These are phyloP conservation scores for Ophiostoma ips DNA, from an alignment of 2,329 filamentous ascomycete genomes.

Conservation along the genomic window DNA sequence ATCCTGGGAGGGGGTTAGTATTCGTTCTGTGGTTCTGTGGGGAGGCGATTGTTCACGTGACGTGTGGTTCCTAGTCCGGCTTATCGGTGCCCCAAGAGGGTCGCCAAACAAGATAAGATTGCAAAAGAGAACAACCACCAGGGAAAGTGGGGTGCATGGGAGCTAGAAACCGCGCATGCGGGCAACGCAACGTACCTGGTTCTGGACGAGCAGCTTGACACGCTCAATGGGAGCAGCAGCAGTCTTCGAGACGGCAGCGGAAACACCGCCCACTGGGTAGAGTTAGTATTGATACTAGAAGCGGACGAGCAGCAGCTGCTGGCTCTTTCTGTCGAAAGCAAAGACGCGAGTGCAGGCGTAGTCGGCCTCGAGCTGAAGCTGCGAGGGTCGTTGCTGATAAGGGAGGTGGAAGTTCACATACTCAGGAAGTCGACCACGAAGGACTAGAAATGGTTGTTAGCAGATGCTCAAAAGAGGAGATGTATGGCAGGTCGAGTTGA, in stretches of 20 bases:
- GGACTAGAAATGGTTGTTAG: constrained; percentile 44
- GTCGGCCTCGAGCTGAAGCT: neutral
- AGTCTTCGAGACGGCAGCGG: constrained; percentile 99
- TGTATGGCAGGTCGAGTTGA: neutral
- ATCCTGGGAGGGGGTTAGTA: constrained; percentile 52
- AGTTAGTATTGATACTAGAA: constrained; percentile 11
- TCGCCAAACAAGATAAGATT: too few relatives aligned
- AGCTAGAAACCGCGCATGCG: neutral
- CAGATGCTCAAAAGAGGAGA: neutral
- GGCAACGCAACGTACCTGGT: constrained; percentile 70
- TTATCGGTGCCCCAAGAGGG: too few relatives aligned
- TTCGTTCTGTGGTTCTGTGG: neutral
- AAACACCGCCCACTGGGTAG: constrained; percentile 90
- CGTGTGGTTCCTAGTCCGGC: too few relatives aligned
- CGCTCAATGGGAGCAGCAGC: constrained; percentile 99
- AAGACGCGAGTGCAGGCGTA: too few relatives aligned
- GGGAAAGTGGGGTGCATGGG: neutral
- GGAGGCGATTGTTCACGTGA: too few relatives aligned
- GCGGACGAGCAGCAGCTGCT: too few relatives aligned
- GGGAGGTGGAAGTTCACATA: constrained; percentile 42
- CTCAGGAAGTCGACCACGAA: constrained; percentile 98
- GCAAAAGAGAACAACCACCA: too few relatives aligned
- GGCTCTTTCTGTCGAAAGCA: too few relatives aligned
- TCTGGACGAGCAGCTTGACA: constrained; percentile 99
- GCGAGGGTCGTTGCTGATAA: neutral